Base-by-base conservation (phyloP, 2,329 filamentous ascomycete species). In the Pyrenochaeta sp. region DNA sequence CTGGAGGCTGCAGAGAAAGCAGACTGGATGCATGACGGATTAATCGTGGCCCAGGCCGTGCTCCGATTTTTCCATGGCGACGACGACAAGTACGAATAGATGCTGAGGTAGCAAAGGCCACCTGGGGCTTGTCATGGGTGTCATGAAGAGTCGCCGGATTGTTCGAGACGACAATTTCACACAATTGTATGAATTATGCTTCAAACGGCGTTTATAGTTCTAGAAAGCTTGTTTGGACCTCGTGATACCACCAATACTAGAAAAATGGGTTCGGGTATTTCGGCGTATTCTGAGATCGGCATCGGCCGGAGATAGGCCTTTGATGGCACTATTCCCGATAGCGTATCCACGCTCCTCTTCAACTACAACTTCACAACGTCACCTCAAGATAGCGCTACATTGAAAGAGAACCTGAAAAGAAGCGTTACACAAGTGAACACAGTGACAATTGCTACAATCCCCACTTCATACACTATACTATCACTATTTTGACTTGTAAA, bases 51-150 rank as follows among this genome's bases (percentile, higher is more conserved):
- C 14, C 63, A 68, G 49, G 70, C 69, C 5, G 69, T 71, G 4
- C 31, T 73, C 36, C 50, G 69, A 30, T 72, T 73, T 40, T 72
- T 72, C 42, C 70, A 73, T 35, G 70, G 70, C 0, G 70, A 73
- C 30, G 70, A 73, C 40, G 70, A 73, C 36, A 48, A 47, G 14
- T 44, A 60, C 29, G 50, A 59, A 21, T 64, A 45, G 35, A 20
- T 10, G 14, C 15, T n/a, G 31, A 23, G 31, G n/a, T 27, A 27
- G 9, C 4, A 27, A 27, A 9, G 23, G 4, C 4, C 23, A 5
- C 23, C 9, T 4, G 23, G 9, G 23, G 23, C 23, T 27, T 27
- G 9, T 9, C 4, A 27, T 27, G 23, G 23, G 23, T 27, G 23
- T 9, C 4, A 27, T 27, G 9, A 9, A 9, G 23, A 27, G 23